Base-by-base conservation (phyloP, 208 protist genomes). In the Trypanosoma grayi region DNA sequence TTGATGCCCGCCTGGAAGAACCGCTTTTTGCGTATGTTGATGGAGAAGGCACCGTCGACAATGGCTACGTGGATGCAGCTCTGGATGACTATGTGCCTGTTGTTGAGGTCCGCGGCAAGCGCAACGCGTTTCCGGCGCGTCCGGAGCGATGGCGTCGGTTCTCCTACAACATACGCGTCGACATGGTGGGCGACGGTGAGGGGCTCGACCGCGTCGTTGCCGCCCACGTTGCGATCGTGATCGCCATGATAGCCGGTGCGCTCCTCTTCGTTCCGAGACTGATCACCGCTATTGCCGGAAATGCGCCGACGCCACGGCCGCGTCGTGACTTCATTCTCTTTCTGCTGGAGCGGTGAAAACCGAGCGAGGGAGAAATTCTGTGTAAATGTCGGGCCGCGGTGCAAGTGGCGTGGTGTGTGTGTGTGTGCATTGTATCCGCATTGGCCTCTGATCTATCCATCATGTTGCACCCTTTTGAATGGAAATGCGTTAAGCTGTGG, bases 321-420 rank as follows among this genome's bases (percentile, higher is more conserved):
- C 60, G 50, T 10, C 25, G 14, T 13, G 60, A 66, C 40, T 66
- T 66, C 30, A 34, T 66, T 39, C 50, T 66, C 20, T 66, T 66
- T 50, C 47, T 66, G 9, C 8, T 13, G 4, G 11, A 58, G 36
- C 22, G 20, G 25, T 37, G 20, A n/a, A n/a, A n/a, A n/a, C n/a
- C n/a, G 4, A 13, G 13, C 39, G 39, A 10, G 3, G 16, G 14
- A 14, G 3, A 10, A n/a, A 43, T 14, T 43, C 34, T 14, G 22
- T 31, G 22, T 4, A 59, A 36, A 3, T 4, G 45, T n/a, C n/a
- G n/a, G n/a, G n/a, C n/a, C n/a, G n/a, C n/a, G n/a, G n/a, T n/a
- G n/a, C n/a, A n/a, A n/a, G n/a, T n/a, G n/a, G n/a, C n/a, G n/a
- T 51, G 27, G 45, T 10, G 39, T 43, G 14, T 43, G 39, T 14